These are phyloP conservation scores for Jacaranda copaia DNA, from an alignment of 257 asterid species.

Conservation along the genomic window DNA sequence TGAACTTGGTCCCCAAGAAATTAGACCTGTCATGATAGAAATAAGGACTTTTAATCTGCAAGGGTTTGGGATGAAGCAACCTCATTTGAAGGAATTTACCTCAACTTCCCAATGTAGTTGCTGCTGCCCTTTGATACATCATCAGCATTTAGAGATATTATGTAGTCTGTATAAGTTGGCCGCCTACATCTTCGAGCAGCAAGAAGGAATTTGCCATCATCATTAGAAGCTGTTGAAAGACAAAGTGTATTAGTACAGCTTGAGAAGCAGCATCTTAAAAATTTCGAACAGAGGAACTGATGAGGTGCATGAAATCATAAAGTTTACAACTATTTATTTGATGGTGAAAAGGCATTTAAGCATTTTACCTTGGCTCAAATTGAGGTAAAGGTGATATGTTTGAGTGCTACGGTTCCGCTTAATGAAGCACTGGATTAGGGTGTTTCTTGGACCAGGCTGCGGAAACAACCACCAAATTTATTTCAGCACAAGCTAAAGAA, in stretches of 20 bases:
- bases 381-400: slow-evolving; percentile 71
- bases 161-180: slow-evolving; percentile 87
- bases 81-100: slow-evolving; percentile 48
- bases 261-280: too few relatives aligned
- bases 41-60: slow-evolving; percentile 6
- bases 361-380: slow-evolving; percentile 59
- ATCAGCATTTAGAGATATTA: slow-evolving; percentile 83
- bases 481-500: slow-evolving; percentile 12
- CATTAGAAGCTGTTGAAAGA: slow-evolving; percentile 78
- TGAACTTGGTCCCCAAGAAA: slow-evolving; percentile 93
- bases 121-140: slow-evolving; percentile 84
- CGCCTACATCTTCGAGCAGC: slow-evolving; percentile 93
- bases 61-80: neutral
- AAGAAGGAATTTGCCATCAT: slow-evolving; percentile 92
- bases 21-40: slow-evolving; percentile 69
- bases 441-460: slow-evolving; percentile 85
- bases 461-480: slow-evolving; percentile 21
- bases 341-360: neutral
- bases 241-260: neutral
- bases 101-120: slow-evolving; percentile 88
- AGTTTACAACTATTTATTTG: too few relatives aligned
- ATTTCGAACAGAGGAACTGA: too few relatives aligned
- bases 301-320: too few relatives aligned
- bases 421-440: slow-evolving; percentile 69
- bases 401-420: slow-evolving; percentile 67